Percentiles rank a stretch among this genome's conserved stretches.
These are phyloP conservation scores for Platismatia glauca DNA, from an alignment of 495 filamentous ascomycete species.

Conservation along the genomic window DNA sequence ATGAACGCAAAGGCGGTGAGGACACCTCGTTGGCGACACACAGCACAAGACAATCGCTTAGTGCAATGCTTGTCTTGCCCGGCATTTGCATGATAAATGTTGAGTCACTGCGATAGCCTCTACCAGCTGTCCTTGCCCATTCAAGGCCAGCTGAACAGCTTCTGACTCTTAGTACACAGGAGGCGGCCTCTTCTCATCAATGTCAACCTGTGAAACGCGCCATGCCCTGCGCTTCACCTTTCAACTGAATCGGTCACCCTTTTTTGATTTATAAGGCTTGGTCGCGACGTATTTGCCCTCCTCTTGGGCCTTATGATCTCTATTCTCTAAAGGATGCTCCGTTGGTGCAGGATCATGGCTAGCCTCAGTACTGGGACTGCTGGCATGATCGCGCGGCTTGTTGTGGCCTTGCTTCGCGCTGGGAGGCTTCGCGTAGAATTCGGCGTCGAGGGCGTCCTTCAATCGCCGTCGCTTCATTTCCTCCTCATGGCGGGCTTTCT, in stretches of 20 bases:
- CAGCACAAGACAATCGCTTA: background rate
- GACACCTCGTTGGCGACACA: background rate
- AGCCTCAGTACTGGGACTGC: constrained; percentile 71
- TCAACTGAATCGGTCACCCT: constrained; percentile 68
- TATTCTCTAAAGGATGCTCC: constrained; percentile 67
- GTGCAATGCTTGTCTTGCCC: background rate
- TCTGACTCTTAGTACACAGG: background rate
- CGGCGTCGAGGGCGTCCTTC: constrained; percentile 48
- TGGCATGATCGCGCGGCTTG: constrained; percentile 45
- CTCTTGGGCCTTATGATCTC: constrained; percentile 57
- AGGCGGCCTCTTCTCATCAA: background rate
- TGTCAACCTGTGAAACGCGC: background rate
- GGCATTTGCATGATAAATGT: background rate
- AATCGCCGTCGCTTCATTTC: constrained; percentile 56
- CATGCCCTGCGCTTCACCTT: constrained; percentile 2
- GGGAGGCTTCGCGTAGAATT: constrained; percentile 29
- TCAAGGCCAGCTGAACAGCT: background rate
- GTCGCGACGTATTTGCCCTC: constrained; percentile 86
- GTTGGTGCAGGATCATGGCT: constrained; percentile 79
- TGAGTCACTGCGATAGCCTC: background rate
- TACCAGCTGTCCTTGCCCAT: background rate
- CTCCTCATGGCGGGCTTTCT: constrained; percentile 58
- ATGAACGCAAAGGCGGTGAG: background rate
- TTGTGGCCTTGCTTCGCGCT: constrained; percentile 16
- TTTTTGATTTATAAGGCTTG: constrained; percentile 60